These are phyloP conservation scores for Crucihimalaya himalaica DNA, from an alignment of 345 rosid species.

Conservation along the genomic window DNA sequence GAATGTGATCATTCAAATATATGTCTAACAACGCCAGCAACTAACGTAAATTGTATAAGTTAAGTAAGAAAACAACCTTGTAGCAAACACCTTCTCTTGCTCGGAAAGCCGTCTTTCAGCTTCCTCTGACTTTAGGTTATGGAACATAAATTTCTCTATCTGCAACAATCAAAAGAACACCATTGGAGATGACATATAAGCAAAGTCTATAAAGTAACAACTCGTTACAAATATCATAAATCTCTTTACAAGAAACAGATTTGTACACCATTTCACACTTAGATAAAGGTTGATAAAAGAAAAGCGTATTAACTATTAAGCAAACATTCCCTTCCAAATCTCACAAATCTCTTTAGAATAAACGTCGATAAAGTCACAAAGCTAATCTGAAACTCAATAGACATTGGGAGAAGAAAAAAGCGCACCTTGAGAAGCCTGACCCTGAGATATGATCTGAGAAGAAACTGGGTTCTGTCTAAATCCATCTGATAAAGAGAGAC, in stretches of 20 bases:
- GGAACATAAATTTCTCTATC: slow-evolving; percentile 83
- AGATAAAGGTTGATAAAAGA: too few relatives aligned
- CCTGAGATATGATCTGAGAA: slow-evolving; percentile 87
- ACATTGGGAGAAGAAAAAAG: not conserved
- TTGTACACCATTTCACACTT: too few relatives aligned
- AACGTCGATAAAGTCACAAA: not conserved
- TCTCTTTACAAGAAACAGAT: not conserved
- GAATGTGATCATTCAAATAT: not conserved
- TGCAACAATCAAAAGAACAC: slow-evolving; percentile 31
- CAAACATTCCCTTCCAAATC: not conserved
- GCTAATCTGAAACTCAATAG: not conserved
- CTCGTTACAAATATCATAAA: too few relatives aligned
- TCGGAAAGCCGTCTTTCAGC: slow-evolving; percentile 55
- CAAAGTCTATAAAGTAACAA: not conserved
- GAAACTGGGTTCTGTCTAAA: slow-evolving; percentile 74
- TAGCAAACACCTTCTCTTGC: slow-evolving; percentile 62
- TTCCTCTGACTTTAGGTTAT: slow-evolving; percentile 54
- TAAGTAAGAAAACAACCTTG: slow-evolving; percentile 49
- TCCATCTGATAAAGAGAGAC: slow-evolving; percentile 91
- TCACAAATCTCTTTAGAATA: not conserved
- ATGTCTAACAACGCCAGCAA: not conserved
- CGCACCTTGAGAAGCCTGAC: slow-evolving; percentile 79
- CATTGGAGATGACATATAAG: not conserved
- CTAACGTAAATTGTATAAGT: not conserved
- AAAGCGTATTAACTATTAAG: not conserved